These are phyloP conservation scores for Trypanosoma brucei DNA, from an alignment of 208 protist genomes.

Conservation along the genomic window DNA sequence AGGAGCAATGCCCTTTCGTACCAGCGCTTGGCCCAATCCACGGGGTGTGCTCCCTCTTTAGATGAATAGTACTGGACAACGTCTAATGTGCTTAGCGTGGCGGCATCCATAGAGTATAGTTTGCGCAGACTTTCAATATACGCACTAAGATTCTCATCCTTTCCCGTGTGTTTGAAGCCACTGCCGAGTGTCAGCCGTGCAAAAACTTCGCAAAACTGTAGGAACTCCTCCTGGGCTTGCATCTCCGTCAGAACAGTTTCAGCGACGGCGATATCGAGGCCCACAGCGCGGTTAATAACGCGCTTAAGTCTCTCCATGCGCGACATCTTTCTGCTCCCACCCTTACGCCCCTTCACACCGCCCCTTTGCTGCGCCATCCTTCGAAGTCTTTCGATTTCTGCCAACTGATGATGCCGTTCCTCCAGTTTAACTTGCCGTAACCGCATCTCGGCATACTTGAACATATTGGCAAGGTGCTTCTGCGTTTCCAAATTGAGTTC, in stretches of 20 bases:
- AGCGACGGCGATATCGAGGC: conserved; percentile 60
- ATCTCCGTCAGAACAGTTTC: conserved; percentile 59
- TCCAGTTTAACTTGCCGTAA: conserved; percentile 42
- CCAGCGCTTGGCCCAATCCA: conserved; percentile 83
- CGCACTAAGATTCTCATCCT: conserved; percentile 64
- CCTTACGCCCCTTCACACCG: conserved; percentile 7
- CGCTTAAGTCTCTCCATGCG: conserved; percentile 30
- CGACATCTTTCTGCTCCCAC: background rate
- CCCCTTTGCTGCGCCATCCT: conserved; percentile 18
- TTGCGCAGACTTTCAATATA: conserved; percentile 64
- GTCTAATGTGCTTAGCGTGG: conserved; percentile 59
- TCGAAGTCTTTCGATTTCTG: conserved; percentile 43
- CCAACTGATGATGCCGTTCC: conserved; percentile 52
- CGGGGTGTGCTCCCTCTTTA: conserved; percentile 57
- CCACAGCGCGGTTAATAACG: conserved; percentile 52
- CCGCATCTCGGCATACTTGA: conserved; percentile 68
- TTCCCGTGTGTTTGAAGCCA: conserved; percentile 53
- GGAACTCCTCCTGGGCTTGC: conserved; percentile 71
- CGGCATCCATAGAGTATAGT: conserved; percentile 73
- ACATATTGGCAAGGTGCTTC: conserved; percentile 69
- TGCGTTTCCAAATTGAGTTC: conserved; percentile 76
- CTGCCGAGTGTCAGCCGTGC: conserved; percentile 60
- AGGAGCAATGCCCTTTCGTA: conserved; percentile 76
- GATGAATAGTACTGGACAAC: conserved; percentile 82
- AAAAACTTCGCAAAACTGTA: conserved; percentile 85